A percentile compares a stretch with the other conserved stretches of the same genome.
These are phyloP conservation scores for Floccularia luteovirens DNA, from an alignment of 768 basidiomycete species.

Conservation along the genomic window DNA sequence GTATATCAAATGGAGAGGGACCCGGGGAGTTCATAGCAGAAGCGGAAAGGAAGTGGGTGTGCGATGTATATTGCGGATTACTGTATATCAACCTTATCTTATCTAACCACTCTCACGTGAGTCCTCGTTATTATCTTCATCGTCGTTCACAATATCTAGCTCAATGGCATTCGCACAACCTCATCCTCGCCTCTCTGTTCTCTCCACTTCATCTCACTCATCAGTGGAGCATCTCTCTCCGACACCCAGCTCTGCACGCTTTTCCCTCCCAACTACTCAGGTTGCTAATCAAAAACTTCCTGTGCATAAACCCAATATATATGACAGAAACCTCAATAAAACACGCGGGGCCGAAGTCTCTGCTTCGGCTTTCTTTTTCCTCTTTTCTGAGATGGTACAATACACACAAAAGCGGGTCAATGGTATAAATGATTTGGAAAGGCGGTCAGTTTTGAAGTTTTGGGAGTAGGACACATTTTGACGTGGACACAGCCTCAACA, in stretches of 20 bases:
- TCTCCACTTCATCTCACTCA: constrained; percentile 53
- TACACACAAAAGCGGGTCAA: constrained; percentile 95
- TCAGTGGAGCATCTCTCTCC: constrained; percentile 47
- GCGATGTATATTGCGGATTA: background rate
- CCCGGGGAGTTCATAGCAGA: constrained; percentile 27
- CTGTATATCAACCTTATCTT: too few relatives aligned
- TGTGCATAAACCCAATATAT: constrained; percentile 62
- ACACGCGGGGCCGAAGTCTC: constrained; percentile 80
- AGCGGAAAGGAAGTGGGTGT: constrained; percentile 7
- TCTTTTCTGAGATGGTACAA: constrained; percentile 90
- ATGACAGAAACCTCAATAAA: constrained; percentile 88
- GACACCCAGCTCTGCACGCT: constrained; percentile 55
- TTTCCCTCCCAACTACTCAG: constrained; percentile 53
- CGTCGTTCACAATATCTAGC: too few relatives aligned
- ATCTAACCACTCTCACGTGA: too few relatives aligned
- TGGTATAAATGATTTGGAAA: constrained; percentile 93
- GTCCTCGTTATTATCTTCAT: too few relatives aligned
- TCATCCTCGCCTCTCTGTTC: constrained; percentile 60
- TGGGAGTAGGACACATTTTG: constrained; percentile 1
- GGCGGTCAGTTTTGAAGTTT: constrained; percentile 43
- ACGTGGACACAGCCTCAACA: constrained; percentile 64
- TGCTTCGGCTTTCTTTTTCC: constrained; percentile 75
- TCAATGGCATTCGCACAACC: constrained; percentile 53
- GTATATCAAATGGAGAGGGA: constrained; percentile 48
- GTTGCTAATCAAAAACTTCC: constrained; percentile 28